Conservation (phyloP, 2,329 filamentous ascomycete species). For the Botrytis fabae region DNA sequence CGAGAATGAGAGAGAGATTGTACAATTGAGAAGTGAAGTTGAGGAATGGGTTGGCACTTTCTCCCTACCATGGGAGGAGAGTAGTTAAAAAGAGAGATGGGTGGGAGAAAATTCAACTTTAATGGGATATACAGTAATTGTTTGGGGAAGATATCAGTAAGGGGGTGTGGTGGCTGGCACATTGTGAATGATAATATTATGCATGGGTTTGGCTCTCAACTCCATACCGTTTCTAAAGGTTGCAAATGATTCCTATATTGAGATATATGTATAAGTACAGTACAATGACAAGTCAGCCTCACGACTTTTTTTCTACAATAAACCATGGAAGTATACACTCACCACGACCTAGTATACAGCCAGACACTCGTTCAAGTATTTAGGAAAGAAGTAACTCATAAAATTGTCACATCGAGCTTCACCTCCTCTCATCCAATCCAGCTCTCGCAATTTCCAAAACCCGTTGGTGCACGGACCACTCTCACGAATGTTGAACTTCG, state of each 20-base stretch:
- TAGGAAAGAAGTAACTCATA: neutral
- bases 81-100: neutral
- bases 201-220: slow-evolving; percentile 18
- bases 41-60: slow-evolving; percentile 77
- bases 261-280: neutral
- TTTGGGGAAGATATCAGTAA: neutral
- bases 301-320: neutral
- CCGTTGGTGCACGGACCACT: neutral
- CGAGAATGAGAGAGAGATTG: slow-evolving; percentile 67
- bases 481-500: neutral
- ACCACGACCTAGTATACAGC: neutral
- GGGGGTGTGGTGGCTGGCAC: neutral
- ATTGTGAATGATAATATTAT: slow-evolving; percentile 14
- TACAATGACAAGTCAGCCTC: neutral
- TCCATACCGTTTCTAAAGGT: neutral
- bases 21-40: slow-evolving; percentile 73
- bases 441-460: slow-evolving; percentile 3
- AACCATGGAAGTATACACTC: neutral
- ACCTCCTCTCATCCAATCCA: neutral
- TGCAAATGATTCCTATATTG: neutral
- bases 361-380: neutral
- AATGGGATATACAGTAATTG: slow-evolving; percentile 3
- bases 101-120: neutral
- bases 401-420: neutral
- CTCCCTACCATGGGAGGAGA: slow-evolving; percentile 63